These are phyloP conservation scores for Ceratocystiopsis brevicomis DNA, from an alignment of 2,329 filamentous ascomycete species.

Conservation along the genomic window DNA sequence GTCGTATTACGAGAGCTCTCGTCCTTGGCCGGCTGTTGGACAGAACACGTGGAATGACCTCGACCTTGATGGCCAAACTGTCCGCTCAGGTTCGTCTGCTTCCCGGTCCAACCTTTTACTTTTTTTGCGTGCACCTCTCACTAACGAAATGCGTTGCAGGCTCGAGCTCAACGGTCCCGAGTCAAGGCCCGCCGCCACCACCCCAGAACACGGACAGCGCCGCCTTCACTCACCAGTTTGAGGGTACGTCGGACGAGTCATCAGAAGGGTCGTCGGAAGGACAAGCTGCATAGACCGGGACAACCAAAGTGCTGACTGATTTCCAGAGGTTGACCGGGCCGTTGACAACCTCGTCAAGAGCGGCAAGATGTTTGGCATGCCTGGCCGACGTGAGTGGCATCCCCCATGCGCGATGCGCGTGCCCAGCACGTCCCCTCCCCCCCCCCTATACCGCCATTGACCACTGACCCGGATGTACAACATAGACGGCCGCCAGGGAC, in stretches of 20 bases:
- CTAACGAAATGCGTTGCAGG: too few species aligned
- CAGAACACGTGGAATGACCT: constrained; percentile 14
- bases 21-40: constrained; percentile 13
- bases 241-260: constrained; percentile 17
- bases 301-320: neutral
- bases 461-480: constrained; percentile 1
- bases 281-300: neutral
- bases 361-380: constrained; percentile 66
- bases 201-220: constrained; percentile 4
- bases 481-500: constrained; percentile 52
- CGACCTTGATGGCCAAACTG: constrained; percentile 12
- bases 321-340: constrained; percentile 79
- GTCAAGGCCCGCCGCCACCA: constrained; percentile 13
- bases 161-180: constrained; percentile 18
- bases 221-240: constrained; percentile 18
- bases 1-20: constrained; percentile 14
- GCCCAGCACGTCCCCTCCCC: neutral
- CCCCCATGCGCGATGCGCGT: too few species aligned
- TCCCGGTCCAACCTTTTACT: too few species aligned
- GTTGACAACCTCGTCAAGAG: constrained; percentile 93
- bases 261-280: too few species aligned
- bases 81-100: constrained; percentile 10
- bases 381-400: constrained; percentile 63
- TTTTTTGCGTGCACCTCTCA: too few species aligned
- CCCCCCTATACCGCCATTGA: neutral